Conservation (phyloP, 306 rosid genomes). For the Calophaca sinica region DNA sequence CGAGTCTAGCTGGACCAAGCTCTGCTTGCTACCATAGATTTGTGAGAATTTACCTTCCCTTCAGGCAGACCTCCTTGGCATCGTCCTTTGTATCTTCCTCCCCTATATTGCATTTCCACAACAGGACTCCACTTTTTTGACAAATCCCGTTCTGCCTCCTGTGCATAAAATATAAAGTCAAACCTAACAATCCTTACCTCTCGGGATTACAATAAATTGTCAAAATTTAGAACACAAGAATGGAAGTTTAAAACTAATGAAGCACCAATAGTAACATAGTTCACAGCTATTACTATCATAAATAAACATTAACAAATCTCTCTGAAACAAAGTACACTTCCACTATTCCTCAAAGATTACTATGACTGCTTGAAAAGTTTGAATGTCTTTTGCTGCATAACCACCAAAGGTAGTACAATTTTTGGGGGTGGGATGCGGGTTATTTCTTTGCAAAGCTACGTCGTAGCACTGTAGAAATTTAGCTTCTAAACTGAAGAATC, state of each 20-base stretch:
- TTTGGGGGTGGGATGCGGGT: conserved; percentile 7
- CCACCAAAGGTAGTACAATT: conserved; percentile 9
- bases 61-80: conserved; percentile 99
- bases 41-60: conserved; percentile 73
- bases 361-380: neutral
- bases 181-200: conserved; percentile 37
- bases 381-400: neutral
- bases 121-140: conserved; percentile 88
- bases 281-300: conserved; percentile 3
- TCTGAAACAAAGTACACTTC: neutral
- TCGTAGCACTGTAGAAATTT: neutral
- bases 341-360: conserved; percentile 7
- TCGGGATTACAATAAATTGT: conserved; percentile 30
- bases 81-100: conserved; percentile 85
- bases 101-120: conserved; percentile 90
- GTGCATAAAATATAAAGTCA: conserved; percentile 39
- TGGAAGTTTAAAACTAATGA: conserved; percentile 6
- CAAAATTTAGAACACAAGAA: conserved; percentile 12
- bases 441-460: conserved; percentile 5
- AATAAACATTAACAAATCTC: conserved; percentile 10
- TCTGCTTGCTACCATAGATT: conserved; percentile 8
- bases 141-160: conserved; percentile 94
- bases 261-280: conserved; percentile 9
- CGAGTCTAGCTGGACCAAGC: neutral
- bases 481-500: conserved; percentile 10